Base-by-base conservation (phyloP, 805 yeast species). In the Candida tibetensis region DNA sequence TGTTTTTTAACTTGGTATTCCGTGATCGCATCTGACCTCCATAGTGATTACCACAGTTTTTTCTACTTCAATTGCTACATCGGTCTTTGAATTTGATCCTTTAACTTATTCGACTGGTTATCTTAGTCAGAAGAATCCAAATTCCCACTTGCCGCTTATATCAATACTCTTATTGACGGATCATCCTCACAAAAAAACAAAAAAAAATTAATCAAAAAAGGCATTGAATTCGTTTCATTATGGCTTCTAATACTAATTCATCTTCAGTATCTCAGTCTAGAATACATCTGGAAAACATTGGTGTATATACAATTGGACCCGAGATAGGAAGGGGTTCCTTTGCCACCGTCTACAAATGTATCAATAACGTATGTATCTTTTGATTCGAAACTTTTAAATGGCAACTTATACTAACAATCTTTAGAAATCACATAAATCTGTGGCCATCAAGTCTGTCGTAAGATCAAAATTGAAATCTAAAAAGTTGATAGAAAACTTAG, bases 261-360 rank as follows among this genome's bases (percentile, higher is more conserved):
- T 15, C 16, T 26, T 17, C 36, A 7, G 4, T n/a, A 4, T 22
- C 23, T 8, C 26, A 18, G 13, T 21, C 22, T 7, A 33, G 15
- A 26, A 31, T 22, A n/a, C 34, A 29, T 10, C 17, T 13, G 16
- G 45, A 43, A 27, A 41, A 34, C 23, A 57, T 77, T 9, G 82
- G 81, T 4, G 59, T 63, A 35, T 82, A 78, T 52, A 62, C 70
- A 16, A 69, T 82, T n/a, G 88, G 87, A 17, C 77, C 82, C 14
- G 95, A 89, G 59, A 91, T 93, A 37, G 99, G 99, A 17, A 81
- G 85, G 52, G 99, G 99, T 23, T 85, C 95, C 6, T 93, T 93
- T 68, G 99, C 99, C 51, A 84, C 82, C 45, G 99, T 93, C 17
- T 91, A 85, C 69, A 89, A 87, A 62, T 96, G 96, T 36, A 71